Conservation (phyloP, 768 basidiomycete genomes). For the Agrocybe pediades region DNA sequence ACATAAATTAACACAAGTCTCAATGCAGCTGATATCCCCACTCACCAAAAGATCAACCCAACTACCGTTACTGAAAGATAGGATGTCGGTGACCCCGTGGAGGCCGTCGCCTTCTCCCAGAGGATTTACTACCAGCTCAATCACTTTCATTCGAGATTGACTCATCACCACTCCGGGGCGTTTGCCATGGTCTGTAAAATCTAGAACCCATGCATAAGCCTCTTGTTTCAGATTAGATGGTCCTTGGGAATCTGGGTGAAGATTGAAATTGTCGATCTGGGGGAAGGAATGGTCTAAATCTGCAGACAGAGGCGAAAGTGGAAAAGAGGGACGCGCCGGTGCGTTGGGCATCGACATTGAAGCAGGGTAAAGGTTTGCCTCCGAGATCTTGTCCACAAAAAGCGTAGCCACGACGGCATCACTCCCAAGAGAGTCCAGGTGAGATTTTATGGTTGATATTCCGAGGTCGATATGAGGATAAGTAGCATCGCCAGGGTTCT, state of each 20-base stretch:
- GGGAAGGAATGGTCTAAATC: conserved; percentile 57
- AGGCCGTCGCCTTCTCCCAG: conserved; percentile 46
- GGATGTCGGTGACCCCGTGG: conserved; percentile 37
- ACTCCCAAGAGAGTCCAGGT: conserved; percentile 39
- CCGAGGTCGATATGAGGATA: conserved; percentile 55
- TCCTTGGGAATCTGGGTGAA: conserved; percentile 12
- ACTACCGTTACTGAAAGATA: conserved; percentile 51
- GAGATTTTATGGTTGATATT: conserved; percentile 44
- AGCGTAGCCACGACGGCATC: conserved; percentile 63
- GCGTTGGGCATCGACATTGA: conserved; percentile 49
- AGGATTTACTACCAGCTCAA: conserved; percentile 64
- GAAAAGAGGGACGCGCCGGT: conserved; percentile 52
- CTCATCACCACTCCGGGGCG: conserved; percentile 66
- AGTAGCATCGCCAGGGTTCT: conserved; percentile 14
- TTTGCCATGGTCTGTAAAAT: conserved; percentile 63
- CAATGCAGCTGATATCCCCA: not conserved
- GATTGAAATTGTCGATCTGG: conserved; percentile 32
- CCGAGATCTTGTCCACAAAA: conserved; percentile 35
- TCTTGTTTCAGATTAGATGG: conserved; percentile 4
- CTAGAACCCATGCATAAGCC: conserved; percentile 64
- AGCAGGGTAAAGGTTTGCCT: conserved; percentile 39
- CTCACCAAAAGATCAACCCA: conserved; percentile 70
- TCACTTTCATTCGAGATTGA: conserved; percentile 72
- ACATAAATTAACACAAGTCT: not conserved
- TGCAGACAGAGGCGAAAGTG: conserved; percentile 46